phyloP scores from a whole-genome alignment of 495 filamentous ascomycete genomes.

The Achaetomiella virescens region DNA sequence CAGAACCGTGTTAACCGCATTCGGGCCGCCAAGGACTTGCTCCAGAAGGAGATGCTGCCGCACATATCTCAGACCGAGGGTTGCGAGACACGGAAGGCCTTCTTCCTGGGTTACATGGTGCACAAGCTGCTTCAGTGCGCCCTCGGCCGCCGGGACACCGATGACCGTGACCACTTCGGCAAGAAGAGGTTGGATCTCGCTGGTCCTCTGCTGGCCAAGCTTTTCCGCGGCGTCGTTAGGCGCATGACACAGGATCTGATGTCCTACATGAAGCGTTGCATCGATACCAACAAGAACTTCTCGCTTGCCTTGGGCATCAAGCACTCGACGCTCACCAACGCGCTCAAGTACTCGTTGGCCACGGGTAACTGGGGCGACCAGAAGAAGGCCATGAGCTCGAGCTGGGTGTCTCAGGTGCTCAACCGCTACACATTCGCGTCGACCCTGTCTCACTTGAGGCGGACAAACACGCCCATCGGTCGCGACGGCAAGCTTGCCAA shows the following conservation, averaged over 20 bases:
- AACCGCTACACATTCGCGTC: conserved; percentile 97
- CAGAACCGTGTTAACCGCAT: conserved; percentile 82
- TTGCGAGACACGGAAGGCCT: conserved; percentile 94
- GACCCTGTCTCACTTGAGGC: conserved; percentile 88
- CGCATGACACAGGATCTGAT: conserved; percentile 85
- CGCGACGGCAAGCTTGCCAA: conserved; percentile 98
- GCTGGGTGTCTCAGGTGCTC: conserved; percentile 97
- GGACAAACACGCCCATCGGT: conserved; percentile 96
- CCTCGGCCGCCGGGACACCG: conserved; percentile 81
- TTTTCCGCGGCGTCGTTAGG: conserved; percentile 83
- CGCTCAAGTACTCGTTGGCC: conserved; percentile 92
- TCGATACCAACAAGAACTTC: conserved; percentile 82
- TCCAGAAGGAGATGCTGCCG: conserved; percentile 94
- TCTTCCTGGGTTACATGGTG: conserved; percentile 99
- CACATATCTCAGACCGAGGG: conserved; percentile 95
- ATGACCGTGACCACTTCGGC: conserved; percentile 97
- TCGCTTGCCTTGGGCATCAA: conserved; percentile 85
- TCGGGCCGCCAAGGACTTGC: conserved; percentile 80
- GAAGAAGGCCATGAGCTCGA: conserved; percentile 91
- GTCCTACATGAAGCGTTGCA: conserved; percentile 81
- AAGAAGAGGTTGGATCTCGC: conserved; percentile 97
- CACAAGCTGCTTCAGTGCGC: conserved; percentile 88
- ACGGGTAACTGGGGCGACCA: conserved; percentile 98
- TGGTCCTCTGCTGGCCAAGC: conserved; percentile 83
- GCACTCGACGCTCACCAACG: conserved; percentile 82